These are phyloP conservation scores for Neurospora discreta DNA, from an alignment of 495 filamentous ascomycete genomes.

Conservation along the genomic window DNA sequence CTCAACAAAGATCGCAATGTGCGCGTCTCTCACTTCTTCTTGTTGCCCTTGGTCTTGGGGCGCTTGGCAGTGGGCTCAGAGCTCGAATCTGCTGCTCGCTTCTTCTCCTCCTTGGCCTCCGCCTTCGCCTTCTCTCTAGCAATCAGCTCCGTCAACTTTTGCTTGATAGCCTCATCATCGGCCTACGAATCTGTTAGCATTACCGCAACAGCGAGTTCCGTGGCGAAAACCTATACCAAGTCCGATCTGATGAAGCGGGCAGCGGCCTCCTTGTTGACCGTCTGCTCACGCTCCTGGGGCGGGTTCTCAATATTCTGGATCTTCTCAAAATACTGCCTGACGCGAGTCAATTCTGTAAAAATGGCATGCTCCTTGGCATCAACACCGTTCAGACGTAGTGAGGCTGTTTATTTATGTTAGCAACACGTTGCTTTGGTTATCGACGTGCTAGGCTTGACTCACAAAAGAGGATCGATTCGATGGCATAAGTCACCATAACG, in stretches of 20 bases:
- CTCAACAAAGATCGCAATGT: background rate
- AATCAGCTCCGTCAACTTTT: constrained; percentile 32
- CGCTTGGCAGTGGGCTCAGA: constrained; percentile 13
- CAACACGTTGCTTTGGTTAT: background rate
- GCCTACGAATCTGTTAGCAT: constrained; percentile 14
- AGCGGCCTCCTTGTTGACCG: constrained; percentile 71
- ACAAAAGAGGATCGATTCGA: constrained; percentile 93
- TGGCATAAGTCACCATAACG: constrained; percentile 68
- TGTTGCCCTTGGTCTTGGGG: constrained; percentile 19
- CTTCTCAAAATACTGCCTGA: constrained; percentile 89
- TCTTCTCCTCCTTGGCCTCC: constrained; percentile 25
- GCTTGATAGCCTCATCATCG: constrained; percentile 28
- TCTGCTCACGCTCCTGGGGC: constrained; percentile 43
- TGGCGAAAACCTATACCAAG: constrained; percentile 38
- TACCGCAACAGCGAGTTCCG: background rate
- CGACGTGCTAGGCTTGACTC: constrained; percentile 13
- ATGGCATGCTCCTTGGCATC: constrained; percentile 77
- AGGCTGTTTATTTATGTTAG: constrained; percentile 43
- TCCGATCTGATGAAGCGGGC: constrained; percentile 70
- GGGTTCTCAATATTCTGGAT: constrained; percentile 54
- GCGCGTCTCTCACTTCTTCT: constrained; percentile 10
- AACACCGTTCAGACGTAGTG: constrained; percentile 66
- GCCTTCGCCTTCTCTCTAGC: constrained; percentile 36
- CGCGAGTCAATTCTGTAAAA: constrained; percentile 69
- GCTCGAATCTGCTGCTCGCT: constrained; percentile 24